Evolutionary conservation across 1,284 basidiomycete genomes (phyloP), one percentile per base, ranked within the genome.

Genomic region (Takashimella koratensis): DNA sequence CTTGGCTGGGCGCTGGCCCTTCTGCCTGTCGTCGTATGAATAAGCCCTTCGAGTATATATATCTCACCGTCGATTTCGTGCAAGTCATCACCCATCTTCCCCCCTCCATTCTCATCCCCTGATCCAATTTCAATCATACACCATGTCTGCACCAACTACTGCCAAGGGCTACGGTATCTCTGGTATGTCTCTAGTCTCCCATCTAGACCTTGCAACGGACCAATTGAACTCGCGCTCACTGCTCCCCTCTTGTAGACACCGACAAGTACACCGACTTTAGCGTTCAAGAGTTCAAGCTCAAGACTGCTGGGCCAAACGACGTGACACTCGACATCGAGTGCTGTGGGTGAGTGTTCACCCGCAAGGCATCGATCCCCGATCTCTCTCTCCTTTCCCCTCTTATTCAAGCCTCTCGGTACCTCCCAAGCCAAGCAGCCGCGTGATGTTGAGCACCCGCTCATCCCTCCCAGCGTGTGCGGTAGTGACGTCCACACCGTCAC

Each of bases 401-500:
- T 39, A 25, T 53, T 26, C 22, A 24, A 8, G 13, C 13, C 27
- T 22, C 23, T 13, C 26, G 20, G 30, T n/a, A n/a, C n/a, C n/a
- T n/a, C n/a, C n/a, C n/a, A n/a, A n/a, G n/a, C n/a, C n/a, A n/a
- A n/a, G n/a, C n/a, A n/a, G n/a, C n/a, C n/a, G n/a, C n/a, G n/a
- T n/a, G n/a, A 36, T 36, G 8, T 36, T 36, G 10, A 36, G 16
- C 30, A 8, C 30, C 8, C 30, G 8, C 16, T 36, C 30, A 36
- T 36, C 30, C 8, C 6, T 43, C 10, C 24, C 43, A 58, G 63
- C 41, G 75, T 77, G 79, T 36, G 30, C 30, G 30, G 30, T 8
- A 36, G 78, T 10, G 82, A 84, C 64, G 77, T 83, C 24, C 82
- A 84, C 62, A 82, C 82, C n/a, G 67, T 80, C 55, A 71, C 66